phyloP scores from a whole-genome alignment of 2,329 filamentous ascomycete species.

The Chrysosporium keratinophilum region DNA sequence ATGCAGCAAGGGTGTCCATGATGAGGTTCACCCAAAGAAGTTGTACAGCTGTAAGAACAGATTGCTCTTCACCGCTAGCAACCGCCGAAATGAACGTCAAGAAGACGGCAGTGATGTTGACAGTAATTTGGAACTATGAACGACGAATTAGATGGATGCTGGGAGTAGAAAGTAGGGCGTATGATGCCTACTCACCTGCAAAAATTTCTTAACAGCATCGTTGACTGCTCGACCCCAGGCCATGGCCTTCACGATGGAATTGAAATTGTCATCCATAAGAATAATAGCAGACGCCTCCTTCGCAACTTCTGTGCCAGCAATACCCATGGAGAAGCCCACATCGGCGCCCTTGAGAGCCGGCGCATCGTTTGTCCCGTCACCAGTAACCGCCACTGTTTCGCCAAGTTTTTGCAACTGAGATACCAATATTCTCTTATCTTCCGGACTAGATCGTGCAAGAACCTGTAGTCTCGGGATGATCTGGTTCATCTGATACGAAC shows the following conservation, averaged over 20 bases:
- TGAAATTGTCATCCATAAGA: constrained; percentile 57
- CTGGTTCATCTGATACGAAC: constrained; percentile 48
- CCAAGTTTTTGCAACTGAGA: constrained; percentile 50
- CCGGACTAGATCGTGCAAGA: constrained; percentile 54
- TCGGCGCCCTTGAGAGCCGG: constrained; percentile 56
- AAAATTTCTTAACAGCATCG: constrained; percentile 57
- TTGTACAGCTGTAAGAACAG: constrained; percentile 80
- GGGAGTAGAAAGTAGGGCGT: neutral
- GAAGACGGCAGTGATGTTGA: constrained; percentile 87
- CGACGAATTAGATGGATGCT: neutral
- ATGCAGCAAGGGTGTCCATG: constrained; percentile 89
- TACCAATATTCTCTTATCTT: constrained; percentile 57
- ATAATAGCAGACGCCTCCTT: constrained; percentile 59
- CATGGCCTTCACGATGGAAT: constrained; percentile 54
- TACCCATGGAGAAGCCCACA: constrained; percentile 59
- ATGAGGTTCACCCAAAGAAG: constrained; percentile 94
- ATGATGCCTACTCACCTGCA: constrained; percentile 23
- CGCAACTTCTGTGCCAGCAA: constrained; percentile 56
- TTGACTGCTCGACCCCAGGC: constrained; percentile 60
- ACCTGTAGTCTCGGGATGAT: constrained; percentile 52
- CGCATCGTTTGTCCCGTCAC: constrained; percentile 58
- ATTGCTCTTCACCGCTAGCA: constrained; percentile 54
- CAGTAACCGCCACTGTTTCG: constrained; percentile 53
- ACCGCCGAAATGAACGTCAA: constrained; percentile 88
- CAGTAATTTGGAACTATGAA: constrained; percentile 52